Percentiles rank a stretch among this genome's conserved stretches.
Evolutionary conservation across 1,284 basidiomycete species (phyloP).

Genomic region (Pisolithus thermaeus): DNA sequence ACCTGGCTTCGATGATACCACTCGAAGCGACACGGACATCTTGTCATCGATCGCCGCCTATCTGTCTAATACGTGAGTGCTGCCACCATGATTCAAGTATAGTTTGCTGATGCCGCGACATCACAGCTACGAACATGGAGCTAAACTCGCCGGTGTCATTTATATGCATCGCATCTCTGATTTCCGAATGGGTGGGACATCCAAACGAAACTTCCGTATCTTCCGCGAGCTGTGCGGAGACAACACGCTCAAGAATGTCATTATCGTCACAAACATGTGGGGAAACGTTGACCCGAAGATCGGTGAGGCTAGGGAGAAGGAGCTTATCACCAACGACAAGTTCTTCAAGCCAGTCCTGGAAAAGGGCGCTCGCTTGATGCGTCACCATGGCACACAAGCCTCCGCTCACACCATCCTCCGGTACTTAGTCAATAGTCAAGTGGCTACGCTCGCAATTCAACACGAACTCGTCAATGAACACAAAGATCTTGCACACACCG

Average conservation of each 20-base stretch:
- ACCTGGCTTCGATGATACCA: conserved; percentile 38
- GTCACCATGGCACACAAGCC: conserved; percentile 28
- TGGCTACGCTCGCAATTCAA: conserved; percentile 36
- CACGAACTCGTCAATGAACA: conserved; percentile 36
- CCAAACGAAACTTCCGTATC: conserved; percentile 45
- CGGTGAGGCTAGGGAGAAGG: conserved; percentile 31
- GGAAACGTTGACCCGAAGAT: conserved; percentile 31
- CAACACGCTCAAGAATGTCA: conserved; percentile 40
- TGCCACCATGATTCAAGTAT: too few species aligned
- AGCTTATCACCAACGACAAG: conserved; percentile 33
- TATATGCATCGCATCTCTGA: conserved; percentile 55
- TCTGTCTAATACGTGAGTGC: conserved; percentile 29
- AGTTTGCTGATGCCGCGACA: background rate
- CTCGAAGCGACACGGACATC: conserved; percentile 34
- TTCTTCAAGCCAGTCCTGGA: conserved; percentile 38
- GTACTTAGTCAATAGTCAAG: conserved; percentile 27
- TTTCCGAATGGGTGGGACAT: conserved; percentile 44
- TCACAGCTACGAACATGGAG: conserved; percentile 33
- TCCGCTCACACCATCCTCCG: conserved; percentile 28
- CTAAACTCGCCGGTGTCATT: conserved; percentile 44
- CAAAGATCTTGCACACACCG: conserved; percentile 34
- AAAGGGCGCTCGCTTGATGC: conserved; percentile 35
- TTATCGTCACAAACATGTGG: conserved; percentile 52
- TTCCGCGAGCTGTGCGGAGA: conserved; percentile 50
- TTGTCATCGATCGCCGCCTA: conserved; percentile 33